Base-by-base conservation (phyloP, 176 grass and related monocot species). In the Phoenix dactylifera region DNA sequence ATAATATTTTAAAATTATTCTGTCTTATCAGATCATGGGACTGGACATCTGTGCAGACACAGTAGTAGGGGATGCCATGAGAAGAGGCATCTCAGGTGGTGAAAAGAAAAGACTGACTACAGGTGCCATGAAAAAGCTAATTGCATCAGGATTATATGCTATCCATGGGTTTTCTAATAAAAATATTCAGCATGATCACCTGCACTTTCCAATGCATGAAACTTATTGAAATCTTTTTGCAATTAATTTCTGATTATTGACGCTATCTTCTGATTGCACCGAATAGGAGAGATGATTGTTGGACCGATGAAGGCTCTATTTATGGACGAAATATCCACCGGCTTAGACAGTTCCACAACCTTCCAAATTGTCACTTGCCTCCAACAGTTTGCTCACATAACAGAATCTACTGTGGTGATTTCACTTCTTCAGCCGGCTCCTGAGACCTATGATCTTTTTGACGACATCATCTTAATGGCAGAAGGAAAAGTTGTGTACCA, bases 271-370 rank as follows among this genome's bases (percentile, higher is more conserved):
- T 67, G 35, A 39, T 1, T 74, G 53, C 28, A 60, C 57, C 9
- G 16, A 64, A 20, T 75, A 89, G 82, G 82, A 50, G 90, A 95
- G 76, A 86, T 95, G 79, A 83, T 95, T 73, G 77, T 89, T 17
- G 85, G 90, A 15, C 90, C 90, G 14, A 82, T 79, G 64, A 95
- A 72, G 70, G 82, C 66, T 12, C 79, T 95, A 23, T 78, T 95
- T 51, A 95, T 95, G 90, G 90, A 95, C 78, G 90, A 95, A 76
- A 95, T 95, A 71, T 95, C 90, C 72, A 86, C 82, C 44, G 85
- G 90, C 30, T 55, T 95, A 49, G 90, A 95, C 18, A 89, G 85
- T 63, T 80, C 85, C 18, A 95, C 90, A 6, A 95, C 90, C 16
- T 83, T 80, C 52, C 90, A 89, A 62, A 84, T 95, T 55, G 72